These are phyloP conservation scores for Solanum gandarillasii DNA, from an alignment of 257 asterid genomes.

Conservation along the genomic window DNA sequence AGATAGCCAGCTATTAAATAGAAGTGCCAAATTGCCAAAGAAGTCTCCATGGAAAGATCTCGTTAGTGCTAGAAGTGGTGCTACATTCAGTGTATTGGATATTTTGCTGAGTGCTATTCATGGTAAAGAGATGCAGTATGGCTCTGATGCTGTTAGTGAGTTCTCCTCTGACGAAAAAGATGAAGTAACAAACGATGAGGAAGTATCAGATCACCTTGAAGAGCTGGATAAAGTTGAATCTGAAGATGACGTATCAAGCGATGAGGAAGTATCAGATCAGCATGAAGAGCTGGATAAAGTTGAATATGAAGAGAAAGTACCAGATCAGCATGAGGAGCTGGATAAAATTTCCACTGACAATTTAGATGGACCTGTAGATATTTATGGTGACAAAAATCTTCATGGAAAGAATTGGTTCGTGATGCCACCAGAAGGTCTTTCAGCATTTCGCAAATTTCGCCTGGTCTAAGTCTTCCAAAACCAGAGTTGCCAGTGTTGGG, in stretches of 20 bases:
- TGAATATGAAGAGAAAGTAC: not conserved
- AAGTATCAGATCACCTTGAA: not conserved
- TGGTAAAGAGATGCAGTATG: slow-evolving; percentile 13
- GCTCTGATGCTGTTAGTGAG: slow-evolving; percentile 7
- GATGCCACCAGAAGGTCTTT: slow-evolving; percentile 39
- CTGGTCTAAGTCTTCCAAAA: slow-evolving; percentile 20
- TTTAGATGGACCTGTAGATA: too few species aligned
- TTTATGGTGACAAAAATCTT: too few species aligned
- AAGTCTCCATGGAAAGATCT: slow-evolving; percentile 38
- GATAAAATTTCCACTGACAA: not conserved
- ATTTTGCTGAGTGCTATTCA: slow-evolving; percentile 14
- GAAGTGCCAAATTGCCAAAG: slow-evolving; percentile 8
- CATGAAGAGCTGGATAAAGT: not conserved
- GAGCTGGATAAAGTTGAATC: slow-evolving; percentile 6
- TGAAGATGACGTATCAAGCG: not conserved
- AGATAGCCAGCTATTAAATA: slow-evolving; percentile 10
- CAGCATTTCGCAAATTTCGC: slow-evolving; percentile 54
- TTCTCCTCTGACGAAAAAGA: slow-evolving; percentile 7
- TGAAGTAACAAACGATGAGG: not conserved
- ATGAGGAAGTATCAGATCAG: not conserved
- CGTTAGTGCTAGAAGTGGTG: slow-evolving; percentile 19
- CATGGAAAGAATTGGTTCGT: slow-evolving; percentile 29
- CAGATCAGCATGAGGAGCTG: slow-evolving; percentile 5
- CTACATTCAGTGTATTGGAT: slow-evolving; percentile 38
- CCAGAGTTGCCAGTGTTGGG: slow-evolving; percentile 11